These are phyloP conservation scores for Trifolium pratense DNA, from an alignment of 306 rosid species.

Conservation along the genomic window DNA sequence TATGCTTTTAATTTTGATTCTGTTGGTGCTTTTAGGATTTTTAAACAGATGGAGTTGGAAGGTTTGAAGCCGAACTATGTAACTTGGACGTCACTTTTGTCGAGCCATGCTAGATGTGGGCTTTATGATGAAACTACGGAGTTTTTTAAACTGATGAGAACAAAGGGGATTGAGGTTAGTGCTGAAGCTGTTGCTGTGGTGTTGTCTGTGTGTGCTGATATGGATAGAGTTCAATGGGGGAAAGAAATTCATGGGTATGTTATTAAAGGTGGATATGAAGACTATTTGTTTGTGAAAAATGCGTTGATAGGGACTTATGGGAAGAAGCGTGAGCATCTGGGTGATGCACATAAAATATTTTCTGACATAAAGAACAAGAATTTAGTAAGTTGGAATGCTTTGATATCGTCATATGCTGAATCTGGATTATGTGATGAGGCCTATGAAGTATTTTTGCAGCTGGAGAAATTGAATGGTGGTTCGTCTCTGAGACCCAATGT, in stretches of 20 bases:
- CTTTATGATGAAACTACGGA: constrained; percentile 53
- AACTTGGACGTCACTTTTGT: constrained; percentile 83
- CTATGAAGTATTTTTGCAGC: constrained; percentile 54
- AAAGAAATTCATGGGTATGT: constrained; percentile 68
- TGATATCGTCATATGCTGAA: constrained; percentile 78
- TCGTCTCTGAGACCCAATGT: constrained; percentile 62
- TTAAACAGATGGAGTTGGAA: constrained; percentile 65
- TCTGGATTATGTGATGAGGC: constrained; percentile 79
- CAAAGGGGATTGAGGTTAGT: constrained; percentile 52
- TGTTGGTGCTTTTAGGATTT: constrained; percentile 63
- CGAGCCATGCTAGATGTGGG: constrained; percentile 79
- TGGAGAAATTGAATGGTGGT: constrained; percentile 47
- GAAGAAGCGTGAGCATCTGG: constrained; percentile 61
- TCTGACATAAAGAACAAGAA: constrained; percentile 59
- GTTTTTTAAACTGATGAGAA: constrained; percentile 64
- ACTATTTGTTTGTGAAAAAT: constrained; percentile 75
- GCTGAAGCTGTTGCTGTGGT: constrained; percentile 81
- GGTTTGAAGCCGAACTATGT: constrained; percentile 69
- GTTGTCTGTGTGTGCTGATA: constrained; percentile 65
- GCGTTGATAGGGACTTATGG: constrained; percentile 72
- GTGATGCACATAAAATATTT: constrained; percentile 63
- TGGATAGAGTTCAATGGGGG: constrained; percentile 55
- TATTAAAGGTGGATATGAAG: constrained; percentile 74
- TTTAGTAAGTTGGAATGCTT: constrained; percentile 82
- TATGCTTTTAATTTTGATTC: constrained; percentile 69